phyloP scores from a whole-genome alignment of 805 yeast genomes.

The Myxozyma monticola region DNA sequence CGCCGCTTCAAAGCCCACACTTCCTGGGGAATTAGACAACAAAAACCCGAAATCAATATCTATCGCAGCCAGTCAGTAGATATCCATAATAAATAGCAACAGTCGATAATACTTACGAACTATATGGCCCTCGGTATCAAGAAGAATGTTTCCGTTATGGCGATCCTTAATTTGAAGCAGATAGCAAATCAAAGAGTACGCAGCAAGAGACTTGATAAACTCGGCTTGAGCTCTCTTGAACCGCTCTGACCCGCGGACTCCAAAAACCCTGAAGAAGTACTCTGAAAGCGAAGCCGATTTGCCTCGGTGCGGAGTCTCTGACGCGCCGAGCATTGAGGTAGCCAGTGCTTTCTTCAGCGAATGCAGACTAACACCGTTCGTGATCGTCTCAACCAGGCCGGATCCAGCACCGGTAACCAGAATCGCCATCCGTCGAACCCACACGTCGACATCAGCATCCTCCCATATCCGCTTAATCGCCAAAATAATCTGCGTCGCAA shows the following conservation, averaged over 20 bases:
- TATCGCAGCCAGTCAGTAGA: neutral
- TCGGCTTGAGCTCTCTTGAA: slow-evolving; percentile 78
- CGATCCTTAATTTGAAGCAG: slow-evolving; percentile 92
- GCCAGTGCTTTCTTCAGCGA: slow-evolving; percentile 92
- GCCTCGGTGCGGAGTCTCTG: slow-evolving; percentile 64
- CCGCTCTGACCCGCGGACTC: slow-evolving; percentile 51
- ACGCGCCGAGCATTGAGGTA: slow-evolving; percentile 63
- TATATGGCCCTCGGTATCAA: slow-evolving; percentile 92
- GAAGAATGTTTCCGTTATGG: slow-evolving; percentile 97
- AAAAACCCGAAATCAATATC: slow-evolving; percentile 95
- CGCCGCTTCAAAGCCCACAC: slow-evolving; percentile 96
- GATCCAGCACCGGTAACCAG: slow-evolving; percentile 85
- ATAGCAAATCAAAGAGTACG: slow-evolving; percentile 88
- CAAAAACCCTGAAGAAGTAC: slow-evolving; percentile 76
- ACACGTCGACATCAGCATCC: slow-evolving; percentile 62
- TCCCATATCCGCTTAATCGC: slow-evolving; percentile 87
- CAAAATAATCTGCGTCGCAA: slow-evolving; percentile 91
- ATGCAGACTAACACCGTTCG: slow-evolving; percentile 89
- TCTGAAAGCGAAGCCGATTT: slow-evolving; percentile 71
- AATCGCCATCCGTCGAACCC: slow-evolving; percentile 94
- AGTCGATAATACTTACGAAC: slow-evolving; percentile 42
- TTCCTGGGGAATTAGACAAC: slow-evolving; percentile 92
- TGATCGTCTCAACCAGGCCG: slow-evolving; percentile 93
- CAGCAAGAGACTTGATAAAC: slow-evolving; percentile 86
- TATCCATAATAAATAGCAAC: neutral